phyloP scores from a whole-genome alignment of 208 protist species.

The Trypanosoma grayi region DNA sequence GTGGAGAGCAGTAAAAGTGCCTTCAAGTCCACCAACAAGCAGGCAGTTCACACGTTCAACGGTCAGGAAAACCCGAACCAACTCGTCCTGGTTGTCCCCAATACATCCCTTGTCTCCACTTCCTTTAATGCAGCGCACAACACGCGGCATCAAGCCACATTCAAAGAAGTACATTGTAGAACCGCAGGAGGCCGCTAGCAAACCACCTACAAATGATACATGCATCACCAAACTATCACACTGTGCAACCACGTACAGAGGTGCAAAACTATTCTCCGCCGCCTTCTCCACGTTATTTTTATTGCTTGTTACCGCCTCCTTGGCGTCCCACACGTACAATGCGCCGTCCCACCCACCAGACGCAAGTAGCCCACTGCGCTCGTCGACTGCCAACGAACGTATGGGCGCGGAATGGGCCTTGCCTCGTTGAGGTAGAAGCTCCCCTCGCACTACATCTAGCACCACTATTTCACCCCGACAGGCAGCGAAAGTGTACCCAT shows the following conservation, averaged over 20 bases:
- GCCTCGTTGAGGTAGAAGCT: background rate
- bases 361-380: constrained; percentile 1
- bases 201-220: constrained; percentile 1
- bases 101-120: background rate
- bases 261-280: background rate
- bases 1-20: background rate
- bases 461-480: background rate
- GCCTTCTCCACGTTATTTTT: background rate
- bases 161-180: background rate
- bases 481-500: constrained; percentile 1
- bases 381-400: background rate
- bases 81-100: background rate
- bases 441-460: background rate
- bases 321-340: background rate
- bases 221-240: constrained; percentile 1
- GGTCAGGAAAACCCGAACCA: background rate
- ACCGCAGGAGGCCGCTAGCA: background rate
- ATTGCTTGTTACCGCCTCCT: background rate
- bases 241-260: background rate
- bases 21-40: constrained; percentile 1
- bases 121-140: background rate
- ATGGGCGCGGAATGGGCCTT: background rate
- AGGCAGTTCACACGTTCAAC: constrained; percentile 2
- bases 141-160: background rate
- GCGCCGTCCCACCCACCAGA: constrained; percentile 7